Evolutionary conservation across 306 rosid genomes (phyloP).

Genomic region (Casuarina glauca): DNA sequence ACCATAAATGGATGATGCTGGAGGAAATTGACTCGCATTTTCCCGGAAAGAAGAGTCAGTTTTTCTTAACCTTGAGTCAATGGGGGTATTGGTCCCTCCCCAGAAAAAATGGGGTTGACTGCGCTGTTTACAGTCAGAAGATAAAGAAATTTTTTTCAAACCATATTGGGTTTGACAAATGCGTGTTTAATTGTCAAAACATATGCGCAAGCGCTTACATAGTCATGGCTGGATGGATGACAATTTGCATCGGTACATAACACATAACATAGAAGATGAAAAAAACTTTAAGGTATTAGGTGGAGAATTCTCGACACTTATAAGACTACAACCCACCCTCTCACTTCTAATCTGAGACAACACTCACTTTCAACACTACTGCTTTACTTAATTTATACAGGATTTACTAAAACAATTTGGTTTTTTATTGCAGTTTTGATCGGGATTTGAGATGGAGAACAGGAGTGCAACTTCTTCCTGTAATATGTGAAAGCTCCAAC

Average conservation of each 20-base stretch:
- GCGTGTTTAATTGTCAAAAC: not conserved
- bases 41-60: not conserved
- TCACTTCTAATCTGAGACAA: too few species aligned
- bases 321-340: too few species aligned
- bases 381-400: not conserved
- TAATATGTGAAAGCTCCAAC: slow-evolving; percentile 63
- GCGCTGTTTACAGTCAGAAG: not conserved
- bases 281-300: too few species aligned
- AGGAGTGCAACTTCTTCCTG: slow-evolving; percentile 72
- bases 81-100: not conserved
- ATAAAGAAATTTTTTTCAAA: not conserved
- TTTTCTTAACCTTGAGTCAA: not conserved
- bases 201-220: not conserved
- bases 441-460: slow-evolving; percentile 91
- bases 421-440: slow-evolving; percentile 61
- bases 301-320: too few species aligned
- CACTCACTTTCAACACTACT: too few species aligned
- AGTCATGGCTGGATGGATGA: not conserved
- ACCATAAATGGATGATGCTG: not conserved
- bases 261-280: not conserved
- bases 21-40: not conserved
- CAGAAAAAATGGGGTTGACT: not conserved
- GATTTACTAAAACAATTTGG: not conserved
- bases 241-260: not conserved
- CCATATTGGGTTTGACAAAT: not conserved